Evolutionary conservation across 2,329 filamentous ascomycete genomes (phyloP).

Genomic region (Knufia petricola): DNA sequence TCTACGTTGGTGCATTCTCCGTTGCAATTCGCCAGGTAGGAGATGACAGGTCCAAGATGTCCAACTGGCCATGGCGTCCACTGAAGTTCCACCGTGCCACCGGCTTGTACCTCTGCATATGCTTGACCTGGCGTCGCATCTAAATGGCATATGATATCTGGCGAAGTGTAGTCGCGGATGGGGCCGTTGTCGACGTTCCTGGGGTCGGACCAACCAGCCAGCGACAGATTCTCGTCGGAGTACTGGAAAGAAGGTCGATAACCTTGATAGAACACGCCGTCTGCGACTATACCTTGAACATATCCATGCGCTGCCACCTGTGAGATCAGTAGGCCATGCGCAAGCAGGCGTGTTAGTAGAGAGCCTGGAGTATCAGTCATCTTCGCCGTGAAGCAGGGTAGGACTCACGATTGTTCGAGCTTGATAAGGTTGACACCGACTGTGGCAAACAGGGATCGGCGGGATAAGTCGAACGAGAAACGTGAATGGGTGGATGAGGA

Average conservation of each 20-base stretch:
- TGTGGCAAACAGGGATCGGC: too few species aligned
- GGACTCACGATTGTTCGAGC: too few species aligned
- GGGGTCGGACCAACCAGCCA: constrained; percentile 28
- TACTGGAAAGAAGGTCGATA: constrained; percentile 22
- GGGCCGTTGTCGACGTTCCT: constrained; percentile 45
- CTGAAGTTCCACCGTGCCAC: constrained; percentile 47
- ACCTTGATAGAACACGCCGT: constrained; percentile 29
- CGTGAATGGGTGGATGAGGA: too few species aligned
- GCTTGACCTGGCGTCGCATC: constrained; percentile 42
- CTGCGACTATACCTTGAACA: constrained; percentile 31
- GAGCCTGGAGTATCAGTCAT: too few species aligned
- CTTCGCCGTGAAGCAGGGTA: too few species aligned
- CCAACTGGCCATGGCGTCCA: constrained; percentile 59
- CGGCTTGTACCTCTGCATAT: constrained; percentile 50
- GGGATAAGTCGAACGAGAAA: too few species aligned
- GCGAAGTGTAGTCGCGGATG: constrained; percentile 40
- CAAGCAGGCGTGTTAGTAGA: too few species aligned
- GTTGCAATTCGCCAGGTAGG: constrained; percentile 53
- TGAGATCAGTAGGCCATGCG: too few species aligned
- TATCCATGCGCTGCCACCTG: constrained; percentile 35
- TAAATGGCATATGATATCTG: constrained; percentile 55
- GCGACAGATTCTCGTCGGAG: neutral
- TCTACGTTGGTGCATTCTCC: constrained; percentile 48
- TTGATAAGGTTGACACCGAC: too few species aligned
- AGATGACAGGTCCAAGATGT: constrained; percentile 55